Percentiles rank a stretch among this genome's conserved stretches.
Conservation (phyloP, 2,329 filamentous ascomycete genomes). For the Aspergillus alliaceus region DNA sequence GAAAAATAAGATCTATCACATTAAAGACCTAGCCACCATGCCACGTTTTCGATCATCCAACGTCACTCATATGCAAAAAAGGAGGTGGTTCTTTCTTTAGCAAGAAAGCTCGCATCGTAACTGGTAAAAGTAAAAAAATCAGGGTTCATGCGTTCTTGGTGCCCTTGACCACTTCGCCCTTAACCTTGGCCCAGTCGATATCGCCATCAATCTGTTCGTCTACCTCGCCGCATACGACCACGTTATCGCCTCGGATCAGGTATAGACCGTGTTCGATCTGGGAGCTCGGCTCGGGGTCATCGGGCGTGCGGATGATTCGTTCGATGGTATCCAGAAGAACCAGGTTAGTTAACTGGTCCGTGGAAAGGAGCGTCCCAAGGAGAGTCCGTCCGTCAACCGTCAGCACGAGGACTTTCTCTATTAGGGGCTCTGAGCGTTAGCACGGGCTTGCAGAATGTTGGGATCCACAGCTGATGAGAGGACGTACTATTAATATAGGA, state of each 20-base stretch:
- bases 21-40: background rate
- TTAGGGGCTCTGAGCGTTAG: slow-evolving; percentile 8
- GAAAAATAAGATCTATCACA: background rate
- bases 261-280: slow-evolving; percentile 85
- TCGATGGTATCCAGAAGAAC: slow-evolving; percentile 82
- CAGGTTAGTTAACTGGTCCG: slow-evolving; percentile 90
- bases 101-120: background rate
- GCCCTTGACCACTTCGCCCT: slow-evolving; percentile 76
- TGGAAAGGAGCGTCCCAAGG: slow-evolving; percentile 77
- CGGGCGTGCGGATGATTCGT: slow-evolving; percentile 81
- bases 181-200: slow-evolving; percentile 91
- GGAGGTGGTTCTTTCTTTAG: background rate
- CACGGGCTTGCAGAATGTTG: background rate
- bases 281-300: slow-evolving; percentile 78
- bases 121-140: background rate
- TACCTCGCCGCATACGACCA: slow-evolving; percentile 83
- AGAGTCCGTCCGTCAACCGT: slow-evolving; percentile 89
- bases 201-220: slow-evolving; percentile 85
- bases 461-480: background rate
- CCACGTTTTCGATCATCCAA: slow-evolving; percentile 1
- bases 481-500: slow-evolving; percentile 55
- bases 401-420: slow-evolving; percentile 89
- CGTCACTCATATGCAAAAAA: background rate
- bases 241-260: slow-evolving; percentile 90
- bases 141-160: slow-evolving; percentile 69